Conservation (phyloP, 225 moss, liverwort and hornwort species). For the Marchantia paleacea region DNA sequence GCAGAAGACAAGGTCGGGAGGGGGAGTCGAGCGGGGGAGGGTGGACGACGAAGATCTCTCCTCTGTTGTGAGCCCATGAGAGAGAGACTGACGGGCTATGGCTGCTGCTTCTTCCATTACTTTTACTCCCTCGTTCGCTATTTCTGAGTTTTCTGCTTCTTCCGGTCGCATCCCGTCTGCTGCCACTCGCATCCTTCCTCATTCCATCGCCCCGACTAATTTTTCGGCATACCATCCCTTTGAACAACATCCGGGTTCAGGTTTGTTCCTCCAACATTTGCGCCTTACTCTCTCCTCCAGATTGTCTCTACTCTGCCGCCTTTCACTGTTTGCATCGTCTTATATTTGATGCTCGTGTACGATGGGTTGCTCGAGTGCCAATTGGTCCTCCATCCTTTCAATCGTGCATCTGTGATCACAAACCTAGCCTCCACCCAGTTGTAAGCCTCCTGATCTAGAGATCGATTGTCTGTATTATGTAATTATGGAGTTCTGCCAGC, state of each 20-base stretch:
- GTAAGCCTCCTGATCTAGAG: slow-evolving; percentile 17
- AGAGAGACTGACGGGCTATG: slow-evolving; percentile 16
- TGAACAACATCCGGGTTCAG: slow-evolving; percentile 15
- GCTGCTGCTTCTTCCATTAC: slow-evolving; percentile 18
- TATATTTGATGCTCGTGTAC: background rate
- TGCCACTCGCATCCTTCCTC: slow-evolving; percentile 13
- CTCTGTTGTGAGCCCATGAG: slow-evolving; percentile 24
- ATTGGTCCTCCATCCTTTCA: background rate
- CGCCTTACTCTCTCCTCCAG: background rate
- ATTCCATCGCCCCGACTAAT: background rate
- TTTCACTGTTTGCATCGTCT: background rate
- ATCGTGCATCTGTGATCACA: background rate
- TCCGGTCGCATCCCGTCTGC: slow-evolving; percentile 6
- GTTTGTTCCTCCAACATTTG: slow-evolving; percentile 3
- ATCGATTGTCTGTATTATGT: background rate
- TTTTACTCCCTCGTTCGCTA: background rate
- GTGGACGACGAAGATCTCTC: slow-evolving; percentile 17
- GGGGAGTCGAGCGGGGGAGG: slow-evolving; percentile 5
- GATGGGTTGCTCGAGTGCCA: slow-evolving; percentile 6
- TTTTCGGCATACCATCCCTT: background rate
- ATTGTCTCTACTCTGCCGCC: background rate
- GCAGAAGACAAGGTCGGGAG: slow-evolving; percentile 6
- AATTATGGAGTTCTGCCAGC: background rate
- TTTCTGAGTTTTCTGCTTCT: slow-evolving; percentile 9
- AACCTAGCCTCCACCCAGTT: background rate